Percentiles rank a stretch among this genome's conserved stretches.
phyloP scores from a whole-genome alignment of 495 filamentous ascomycete species.

The Ascobolus immersus region DNA sequence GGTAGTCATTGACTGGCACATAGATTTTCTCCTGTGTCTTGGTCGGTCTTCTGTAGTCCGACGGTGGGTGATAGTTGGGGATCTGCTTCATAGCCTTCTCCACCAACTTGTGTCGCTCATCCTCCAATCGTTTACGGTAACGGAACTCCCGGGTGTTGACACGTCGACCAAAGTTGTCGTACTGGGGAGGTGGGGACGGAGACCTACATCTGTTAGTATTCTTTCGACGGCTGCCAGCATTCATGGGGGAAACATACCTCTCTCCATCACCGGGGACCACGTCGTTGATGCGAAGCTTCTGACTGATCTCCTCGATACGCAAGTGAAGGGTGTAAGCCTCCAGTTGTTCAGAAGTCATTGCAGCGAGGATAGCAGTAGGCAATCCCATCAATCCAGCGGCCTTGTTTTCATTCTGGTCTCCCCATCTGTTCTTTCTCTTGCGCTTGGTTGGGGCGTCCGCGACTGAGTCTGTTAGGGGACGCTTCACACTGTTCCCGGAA shows the following conservation, averaged over 20 bases:
- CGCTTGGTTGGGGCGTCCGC: slow-evolving; percentile 22
- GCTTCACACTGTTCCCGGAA: slow-evolving; percentile 10
- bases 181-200: slow-evolving; percentile 15
- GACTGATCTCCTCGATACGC: slow-evolving; percentile 18
- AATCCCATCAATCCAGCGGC: slow-evolving; percentile 38
- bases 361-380: slow-evolving; percentile 15
- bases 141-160: slow-evolving; percentile 17
- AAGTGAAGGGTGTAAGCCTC: slow-evolving; percentile 17
- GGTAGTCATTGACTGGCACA: slow-evolving; percentile 64
- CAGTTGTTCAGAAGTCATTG: slow-evolving; percentile 18
- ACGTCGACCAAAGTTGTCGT: slow-evolving; percentile 17
- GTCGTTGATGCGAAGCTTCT: slow-evolving; percentile 16
- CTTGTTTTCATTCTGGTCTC: slow-evolving; percentile 87
- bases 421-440: slow-evolving; percentile 97
- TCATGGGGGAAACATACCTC: slow-evolving; percentile 6
- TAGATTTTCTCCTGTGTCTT: slow-evolving; percentile 19
- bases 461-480: background rate
- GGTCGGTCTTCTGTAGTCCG: slow-evolving; percentile 16
- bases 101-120: slow-evolving; percentile 18
- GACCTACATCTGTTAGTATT: slow-evolving; percentile 10
- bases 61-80: slow-evolving; percentile 17
- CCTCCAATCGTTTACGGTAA: slow-evolving; percentile 17
- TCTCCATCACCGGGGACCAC: slow-evolving; percentile 16
- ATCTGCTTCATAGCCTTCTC: slow-evolving; percentile 16
- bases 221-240: background rate